Conservation (phyloP, 2,329 filamentous ascomycete species). For the Aspergillus sp. region DNA sequence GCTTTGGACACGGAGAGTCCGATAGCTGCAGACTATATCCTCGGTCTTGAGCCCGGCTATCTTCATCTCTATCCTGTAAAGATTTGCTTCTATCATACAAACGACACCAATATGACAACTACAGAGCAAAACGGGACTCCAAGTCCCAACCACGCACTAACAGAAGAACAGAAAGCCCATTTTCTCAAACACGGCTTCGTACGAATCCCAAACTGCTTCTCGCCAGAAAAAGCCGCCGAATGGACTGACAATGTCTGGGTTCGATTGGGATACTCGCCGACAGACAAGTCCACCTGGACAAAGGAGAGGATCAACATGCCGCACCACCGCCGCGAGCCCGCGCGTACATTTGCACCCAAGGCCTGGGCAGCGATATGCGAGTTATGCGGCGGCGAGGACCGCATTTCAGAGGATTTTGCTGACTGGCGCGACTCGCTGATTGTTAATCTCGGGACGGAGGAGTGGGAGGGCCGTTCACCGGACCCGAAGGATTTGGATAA, state of each 20-base stretch:
- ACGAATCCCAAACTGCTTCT: conserved; percentile 55
- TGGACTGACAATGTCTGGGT: conserved; percentile 59
- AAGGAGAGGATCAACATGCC: conserved; percentile 65
- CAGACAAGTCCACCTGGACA: conserved; percentile 66
- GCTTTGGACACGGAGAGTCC: too few relatives aligned
- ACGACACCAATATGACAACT: too few relatives aligned
- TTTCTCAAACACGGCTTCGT: conserved; percentile 59
- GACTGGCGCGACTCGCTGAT: conserved; percentile 68
- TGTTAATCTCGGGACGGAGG: conserved; percentile 64
- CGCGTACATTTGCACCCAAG: conserved; percentile 59
- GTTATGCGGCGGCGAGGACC: conserved; percentile 63
- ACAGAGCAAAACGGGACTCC: too few relatives aligned
- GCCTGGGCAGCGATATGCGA: conserved; percentile 68
- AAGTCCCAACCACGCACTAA: conserved; percentile 27
- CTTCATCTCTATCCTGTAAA: too few relatives aligned
- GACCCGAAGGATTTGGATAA: conserved; percentile 54
- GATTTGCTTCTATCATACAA: too few relatives aligned
- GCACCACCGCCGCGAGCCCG: conserved; percentile 55
- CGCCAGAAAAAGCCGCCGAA: conserved; percentile 47
- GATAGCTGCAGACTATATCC: too few relatives aligned
- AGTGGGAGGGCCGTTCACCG: conserved; percentile 53
- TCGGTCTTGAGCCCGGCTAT: too few relatives aligned
- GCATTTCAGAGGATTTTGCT: conserved; percentile 49
- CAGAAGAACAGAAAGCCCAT: conserved; percentile 50
- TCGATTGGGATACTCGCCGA: conserved; percentile 63